Evolutionary conservation across 148 eudicot species (phyloP).

Genomic region (Limonium bicolor): DNA sequence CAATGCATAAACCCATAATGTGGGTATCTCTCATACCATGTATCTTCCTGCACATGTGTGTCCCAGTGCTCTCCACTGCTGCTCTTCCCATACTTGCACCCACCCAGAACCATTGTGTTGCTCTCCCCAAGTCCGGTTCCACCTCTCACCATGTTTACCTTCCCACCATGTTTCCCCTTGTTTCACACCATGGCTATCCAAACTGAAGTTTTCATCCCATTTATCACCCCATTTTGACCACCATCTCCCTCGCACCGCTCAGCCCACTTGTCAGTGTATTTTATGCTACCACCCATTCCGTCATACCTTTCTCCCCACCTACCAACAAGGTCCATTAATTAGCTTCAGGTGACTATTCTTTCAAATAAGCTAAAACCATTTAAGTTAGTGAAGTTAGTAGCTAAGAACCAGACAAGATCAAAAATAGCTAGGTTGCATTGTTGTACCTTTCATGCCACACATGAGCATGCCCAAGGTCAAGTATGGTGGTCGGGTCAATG

Average conservation of each 20-base stretch:
- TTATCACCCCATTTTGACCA: conserved; percentile 98
- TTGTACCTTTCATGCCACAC: conserved; percentile 87
- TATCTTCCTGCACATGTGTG: conserved; percentile 61
- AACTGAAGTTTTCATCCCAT: conserved; percentile 84
- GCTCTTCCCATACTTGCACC: conserved; percentile 84
- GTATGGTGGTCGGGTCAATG: conserved; percentile 57
- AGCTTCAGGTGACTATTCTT: not conserved
- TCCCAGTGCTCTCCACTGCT: conserved; percentile 95
- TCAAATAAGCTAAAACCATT: not conserved
- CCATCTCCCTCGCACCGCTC: conserved; percentile 73
- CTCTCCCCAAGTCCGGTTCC: conserved; percentile 98
- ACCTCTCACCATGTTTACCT: conserved; percentile 61
- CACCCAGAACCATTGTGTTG: conserved; percentile 79
- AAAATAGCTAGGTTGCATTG: not conserved
- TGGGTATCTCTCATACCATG: conserved; percentile 82
- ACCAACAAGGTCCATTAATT: conserved; percentile 2
- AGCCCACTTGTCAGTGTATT: conserved; percentile 96
- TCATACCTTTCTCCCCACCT: conserved; percentile 99
- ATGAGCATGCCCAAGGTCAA: conserved; percentile 90
- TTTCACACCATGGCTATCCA: conserved; percentile 46
- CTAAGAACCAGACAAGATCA: not conserved
- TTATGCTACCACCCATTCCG: conserved; percentile 66
- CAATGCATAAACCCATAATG: conserved; percentile 77
- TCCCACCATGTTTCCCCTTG: conserved; percentile 97
- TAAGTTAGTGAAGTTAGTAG: not conserved